These are phyloP conservation scores for Penicillium angulare DNA, from an alignment of 495 filamentous ascomycete species.

Conservation along the genomic window DNA sequence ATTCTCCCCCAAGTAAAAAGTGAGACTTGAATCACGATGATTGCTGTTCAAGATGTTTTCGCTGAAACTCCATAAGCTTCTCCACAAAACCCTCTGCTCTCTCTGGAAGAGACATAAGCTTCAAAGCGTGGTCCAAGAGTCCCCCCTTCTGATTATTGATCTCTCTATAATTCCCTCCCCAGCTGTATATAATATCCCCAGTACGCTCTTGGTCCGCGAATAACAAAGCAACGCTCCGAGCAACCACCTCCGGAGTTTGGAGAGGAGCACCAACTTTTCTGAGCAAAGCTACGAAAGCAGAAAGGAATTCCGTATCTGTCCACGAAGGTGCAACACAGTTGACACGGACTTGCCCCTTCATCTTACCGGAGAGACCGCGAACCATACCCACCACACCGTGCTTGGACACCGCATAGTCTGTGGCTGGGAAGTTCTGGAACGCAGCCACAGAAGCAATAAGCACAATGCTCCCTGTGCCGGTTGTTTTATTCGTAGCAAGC, in stretches of 20 bases:
- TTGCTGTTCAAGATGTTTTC: neutral
- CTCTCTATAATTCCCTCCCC: conserved; percentile 35
- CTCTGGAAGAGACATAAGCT: neutral
- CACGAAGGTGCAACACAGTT: conserved; percentile 45
- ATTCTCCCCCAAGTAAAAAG: neutral
- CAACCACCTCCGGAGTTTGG: conserved; percentile 37
- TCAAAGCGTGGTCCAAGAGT: conserved; percentile 9
- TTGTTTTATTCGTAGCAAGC: conserved; percentile 2
- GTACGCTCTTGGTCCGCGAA: conserved; percentile 31
- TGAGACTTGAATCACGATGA: neutral
- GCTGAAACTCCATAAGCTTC: neutral
- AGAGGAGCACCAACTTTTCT: conserved; percentile 20
- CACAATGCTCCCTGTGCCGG: conserved; percentile 32
- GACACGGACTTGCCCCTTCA: conserved; percentile 25
- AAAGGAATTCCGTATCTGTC: conserved; percentile 33
- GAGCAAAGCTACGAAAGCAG: conserved; percentile 17
- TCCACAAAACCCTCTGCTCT: neutral
- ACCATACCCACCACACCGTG: conserved; percentile 40
- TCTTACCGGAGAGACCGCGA: conserved; percentile 24
- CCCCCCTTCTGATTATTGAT: conserved; percentile 34
- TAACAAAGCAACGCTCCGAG: conserved; percentile 34
- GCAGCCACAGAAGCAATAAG: conserved; percentile 39
- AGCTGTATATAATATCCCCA: conserved; percentile 40
- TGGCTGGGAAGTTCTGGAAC: conserved; percentile 34
- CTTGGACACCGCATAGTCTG: conserved; percentile 39